Percentiles rank a stretch among this genome's conserved stretches.
Evolutionary conservation across 176 grass and related monocot genomes (phyloP).

Genomic region (Hordeum vulgare): MorexV3_pseudomolecules_assembly NC_058518.1:423374277-423374776

Average conservation of each 20-base stretch:
- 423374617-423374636: slow-evolving; percentile 97
- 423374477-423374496: slow-evolving; percentile 79
- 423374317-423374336: slow-evolving; percentile 79
- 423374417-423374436: slow-evolving; percentile 87
- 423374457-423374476: slow-evolving; percentile 82
- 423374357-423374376: slow-evolving; percentile 94
- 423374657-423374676: slow-evolving; percentile 72
- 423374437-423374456: slow-evolving; percentile 79
- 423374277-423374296: slow-evolving; percentile 29
- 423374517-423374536: slow-evolving; percentile 68
- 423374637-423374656: slow-evolving; percentile 94
- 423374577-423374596: not conserved
- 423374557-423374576: not conserved
- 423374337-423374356: slow-evolving; percentile 80
- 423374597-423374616: slow-evolving; percentile 83
- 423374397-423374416: slow-evolving; percentile 95
- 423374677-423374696: slow-evolving; percentile 70
- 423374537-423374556: not conserved
- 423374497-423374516: slow-evolving; percentile 96
- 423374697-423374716: slow-evolving; percentile 92
- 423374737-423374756: slow-evolving; percentile 97
- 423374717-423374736: slow-evolving; percentile 87
- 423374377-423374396: slow-evolving; percentile 89
- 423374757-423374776: not conserved
- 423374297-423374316: slow-evolving; percentile 92